Evolutionary conservation across 179 eudicot species (phyloP).

Genomic region (Patellifolia procumbens): DNA sequence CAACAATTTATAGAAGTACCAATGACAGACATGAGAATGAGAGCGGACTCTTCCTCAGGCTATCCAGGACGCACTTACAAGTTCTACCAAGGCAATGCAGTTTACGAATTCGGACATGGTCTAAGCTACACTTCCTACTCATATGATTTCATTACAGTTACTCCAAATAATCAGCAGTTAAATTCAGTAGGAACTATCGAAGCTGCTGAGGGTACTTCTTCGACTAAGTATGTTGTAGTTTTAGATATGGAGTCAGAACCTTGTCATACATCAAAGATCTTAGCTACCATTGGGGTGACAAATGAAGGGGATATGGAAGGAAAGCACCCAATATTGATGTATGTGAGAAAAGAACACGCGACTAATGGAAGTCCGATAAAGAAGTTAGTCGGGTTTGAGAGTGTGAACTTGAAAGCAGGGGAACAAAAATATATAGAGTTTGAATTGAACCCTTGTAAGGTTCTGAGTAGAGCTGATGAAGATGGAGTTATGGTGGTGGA

Average conservation of each 20-base stretch:
- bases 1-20: slow-evolving; percentile 59
- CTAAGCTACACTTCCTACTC: slow-evolving; percentile 67
- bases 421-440: slow-evolving; percentile 45
- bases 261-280: slow-evolving; percentile 48
- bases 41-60: slow-evolving; percentile 59
- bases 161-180: slow-evolving; percentile 38
- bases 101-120: slow-evolving; percentile 79
- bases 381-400: slow-evolving; percentile 69
- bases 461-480: slow-evolving; percentile 60
- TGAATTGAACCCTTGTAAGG: slow-evolving; percentile 66
- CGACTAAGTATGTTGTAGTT: slow-evolving; percentile 31
- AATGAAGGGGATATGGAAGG: slow-evolving; percentile 73
- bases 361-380: slow-evolving; percentile 49
- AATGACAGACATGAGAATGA: slow-evolving; percentile 98
- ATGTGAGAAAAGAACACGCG: slow-evolving; percentile 32
- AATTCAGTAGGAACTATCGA: slow-evolving; percentile 31
- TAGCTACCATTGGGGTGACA: slow-evolving; percentile 44
- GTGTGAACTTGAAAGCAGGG: slow-evolving; percentile 55
- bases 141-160: slow-evolving; percentile 49
- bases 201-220: slow-evolving; percentile 12
- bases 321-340: slow-evolving; percentile 67
- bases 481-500: slow-evolving; percentile 70
- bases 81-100: slow-evolving; percentile 71
- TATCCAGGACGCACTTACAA: slow-evolving; percentile 96
- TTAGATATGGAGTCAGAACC: slow-evolving; percentile 42